Conservation (phyloP, 1,139 yeast genomes). For the Saccharomyces pastorianus region DNA sequence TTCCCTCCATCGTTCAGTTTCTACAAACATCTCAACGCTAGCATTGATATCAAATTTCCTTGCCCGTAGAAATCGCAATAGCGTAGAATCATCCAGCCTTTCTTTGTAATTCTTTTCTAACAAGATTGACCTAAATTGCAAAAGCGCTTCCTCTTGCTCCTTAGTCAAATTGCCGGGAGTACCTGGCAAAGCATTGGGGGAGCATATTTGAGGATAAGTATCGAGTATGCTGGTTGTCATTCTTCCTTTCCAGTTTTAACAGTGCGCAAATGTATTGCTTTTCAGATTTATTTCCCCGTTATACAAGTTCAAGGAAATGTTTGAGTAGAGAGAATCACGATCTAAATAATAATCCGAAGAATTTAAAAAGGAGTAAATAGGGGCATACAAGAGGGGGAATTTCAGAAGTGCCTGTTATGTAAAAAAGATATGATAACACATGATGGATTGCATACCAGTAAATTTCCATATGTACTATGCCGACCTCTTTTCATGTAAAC, state of each 20-base stretch:
- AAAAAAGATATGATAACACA: background rate
- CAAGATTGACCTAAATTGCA: constrained; percentile 49
- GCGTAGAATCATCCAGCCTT: constrained; percentile 75
- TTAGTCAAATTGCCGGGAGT: constrained; percentile 70
- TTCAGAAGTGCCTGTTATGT: background rate
- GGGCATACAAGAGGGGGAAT: background rate
- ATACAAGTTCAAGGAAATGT: background rate
- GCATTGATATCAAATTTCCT: constrained; percentile 77
- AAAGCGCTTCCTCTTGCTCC: constrained; percentile 53
- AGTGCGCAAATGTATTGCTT: background rate
- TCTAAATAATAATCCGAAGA: background rate
- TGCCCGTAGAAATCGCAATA: constrained; percentile 84
- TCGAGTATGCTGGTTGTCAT: constrained; percentile 24
- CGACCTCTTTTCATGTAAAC: background rate
- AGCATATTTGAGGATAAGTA: constrained; percentile 62
- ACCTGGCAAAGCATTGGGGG: constrained; percentile 57
- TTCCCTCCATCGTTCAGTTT: constrained; percentile 84
- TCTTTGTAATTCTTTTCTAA: constrained; percentile 55
- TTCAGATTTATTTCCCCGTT: background rate
- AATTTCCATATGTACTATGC: background rate
- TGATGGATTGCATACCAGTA: background rate
- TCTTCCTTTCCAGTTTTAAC: background rate
- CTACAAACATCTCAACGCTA: constrained; percentile 71
- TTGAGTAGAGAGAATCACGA: background rate
- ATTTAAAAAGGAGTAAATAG: background rate